Evolutionary conservation across 2,329 filamentous ascomycete species (phyloP).

Genomic region (Fusarium albosuccineum): DNA sequence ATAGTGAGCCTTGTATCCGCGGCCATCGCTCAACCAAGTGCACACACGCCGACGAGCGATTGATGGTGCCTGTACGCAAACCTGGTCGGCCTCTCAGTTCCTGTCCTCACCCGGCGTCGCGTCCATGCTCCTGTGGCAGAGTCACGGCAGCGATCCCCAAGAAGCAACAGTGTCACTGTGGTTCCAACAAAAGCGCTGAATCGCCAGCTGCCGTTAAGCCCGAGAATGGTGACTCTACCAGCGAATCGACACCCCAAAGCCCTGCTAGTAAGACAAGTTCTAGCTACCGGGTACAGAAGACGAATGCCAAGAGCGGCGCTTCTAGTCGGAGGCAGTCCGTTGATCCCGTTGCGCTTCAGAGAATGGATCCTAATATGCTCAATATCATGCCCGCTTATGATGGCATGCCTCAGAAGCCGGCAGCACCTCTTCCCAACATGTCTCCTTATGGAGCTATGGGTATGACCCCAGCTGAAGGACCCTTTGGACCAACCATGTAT

Average conservation of each 20-base stretch:
- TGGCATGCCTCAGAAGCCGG: slow-evolving; percentile 45
- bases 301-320: slow-evolving; percentile 51
- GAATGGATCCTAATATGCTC: slow-evolving; percentile 66
- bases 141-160: slow-evolving; percentile 75
- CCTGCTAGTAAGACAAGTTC: slow-evolving; percentile 48
- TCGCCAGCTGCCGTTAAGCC: slow-evolving; percentile 32
- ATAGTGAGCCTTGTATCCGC: slow-evolving; percentile 79
- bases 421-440: slow-evolving; percentile 40
- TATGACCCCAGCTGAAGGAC: slow-evolving; percentile 44
- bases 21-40: slow-evolving; percentile 83
- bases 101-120: slow-evolving; percentile 75
- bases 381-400: slow-evolving; percentile 59
- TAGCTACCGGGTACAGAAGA: slow-evolving; percentile 62
- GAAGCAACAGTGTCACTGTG: slow-evolving; percentile 68
- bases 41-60: slow-evolving; percentile 74
- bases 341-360: slow-evolving; percentile 61
- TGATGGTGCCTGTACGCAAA: slow-evolving; percentile 79
- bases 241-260: slow-evolving; percentile 47
- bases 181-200: slow-evolving; percentile 49
- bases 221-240: slow-evolving; percentile 45
- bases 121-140: slow-evolving; percentile 71
- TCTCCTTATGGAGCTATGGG: slow-evolving; percentile 47
- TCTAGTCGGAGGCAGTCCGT: slow-evolving; percentile 62
- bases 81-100: slow-evolving; percentile 77
- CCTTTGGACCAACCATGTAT: slow-evolving; percentile 48